These are phyloP conservation scores for Phytophthora boehmeriae DNA, from an alignment of 352 stramenopile genomes.

Conservation along the genomic window DNA sequence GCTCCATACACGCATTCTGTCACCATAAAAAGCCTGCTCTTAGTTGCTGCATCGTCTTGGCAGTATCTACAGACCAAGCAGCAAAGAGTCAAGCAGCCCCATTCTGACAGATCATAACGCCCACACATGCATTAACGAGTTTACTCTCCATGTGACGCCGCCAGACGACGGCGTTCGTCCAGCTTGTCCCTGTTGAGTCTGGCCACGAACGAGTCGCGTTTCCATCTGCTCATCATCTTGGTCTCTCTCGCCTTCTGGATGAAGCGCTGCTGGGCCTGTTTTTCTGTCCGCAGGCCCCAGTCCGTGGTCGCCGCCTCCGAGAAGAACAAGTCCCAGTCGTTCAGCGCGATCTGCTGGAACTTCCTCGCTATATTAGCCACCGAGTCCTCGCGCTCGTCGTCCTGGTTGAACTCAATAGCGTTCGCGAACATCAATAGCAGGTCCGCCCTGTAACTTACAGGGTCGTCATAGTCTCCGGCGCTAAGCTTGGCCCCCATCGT, in stretches of 20 bases:
- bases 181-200: constrained; percentile 82
- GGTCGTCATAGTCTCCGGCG: constrained; percentile 51
- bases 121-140: not conserved
- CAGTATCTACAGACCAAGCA: too few relatives aligned
- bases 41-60: too few relatives aligned
- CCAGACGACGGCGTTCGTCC: constrained; percentile 50
- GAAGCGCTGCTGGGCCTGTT: constrained; percentile 55
- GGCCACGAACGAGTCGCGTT: constrained; percentile 81
- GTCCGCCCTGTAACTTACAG: constrained; percentile 65
- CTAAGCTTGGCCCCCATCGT: constrained; percentile 91
- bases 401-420: constrained; percentile 87
- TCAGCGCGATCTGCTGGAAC: constrained; percentile 54
- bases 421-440: constrained; percentile 88
- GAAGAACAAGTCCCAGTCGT: constrained; percentile 62
- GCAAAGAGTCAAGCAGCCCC: not conserved
- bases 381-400: constrained; percentile 74
- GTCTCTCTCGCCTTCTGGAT: constrained; percentile 62
- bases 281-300: constrained; percentile 61
- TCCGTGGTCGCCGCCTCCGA: constrained; percentile 68
- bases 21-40: too few relatives aligned
- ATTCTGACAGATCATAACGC: not conserved
- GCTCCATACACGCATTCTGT: too few relatives aligned
- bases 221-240: constrained; percentile 62
- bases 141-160: constrained; percentile 27
- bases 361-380: constrained; percentile 76